Percentiles rank a stretch among this genome's conserved stretches.
phyloP scores from a whole-genome alignment of 495 filamentous ascomycete species.

The Daldinia childiae region DNA sequence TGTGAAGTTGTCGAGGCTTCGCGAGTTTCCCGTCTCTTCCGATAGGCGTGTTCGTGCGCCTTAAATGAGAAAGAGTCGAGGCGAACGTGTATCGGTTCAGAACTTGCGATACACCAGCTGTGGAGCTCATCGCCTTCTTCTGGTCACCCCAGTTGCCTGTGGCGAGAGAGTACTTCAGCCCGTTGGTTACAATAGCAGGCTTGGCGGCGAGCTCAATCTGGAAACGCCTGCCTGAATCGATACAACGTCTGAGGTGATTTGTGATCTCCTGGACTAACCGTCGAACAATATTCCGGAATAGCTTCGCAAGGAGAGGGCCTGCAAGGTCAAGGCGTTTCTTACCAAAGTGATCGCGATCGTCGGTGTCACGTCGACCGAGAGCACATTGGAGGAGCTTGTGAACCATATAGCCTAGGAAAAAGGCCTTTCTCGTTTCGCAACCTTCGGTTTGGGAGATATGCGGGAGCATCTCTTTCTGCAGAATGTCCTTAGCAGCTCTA shows the following conservation, averaged over 20 bases:
- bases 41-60: slow-evolving; percentile 96
- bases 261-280: slow-evolving; percentile 89
- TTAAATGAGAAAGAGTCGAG: slow-evolving; percentile 93
- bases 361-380: slow-evolving; percentile 87
- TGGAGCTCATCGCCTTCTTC: slow-evolving; percentile 93
- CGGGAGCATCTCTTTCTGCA: slow-evolving; percentile 96
- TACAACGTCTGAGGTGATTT: slow-evolving; percentile 87
- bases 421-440: slow-evolving; percentile 96
- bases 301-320: slow-evolving; percentile 88
- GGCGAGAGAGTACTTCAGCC: slow-evolving; percentile 95
- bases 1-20: slow-evolving; percentile 96
- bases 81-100: slow-evolving; percentile 97
- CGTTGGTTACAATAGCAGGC: slow-evolving; percentile 88
- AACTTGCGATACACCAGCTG: slow-evolving; percentile 97
- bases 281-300: slow-evolving; percentile 88
- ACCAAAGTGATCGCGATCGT: slow-evolving; percentile 98
- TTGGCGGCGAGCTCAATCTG: slow-evolving; percentile 90
- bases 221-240: slow-evolving; percentile 88
- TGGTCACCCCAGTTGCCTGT: slow-evolving; percentile 99
- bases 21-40: slow-evolving; percentile 98
- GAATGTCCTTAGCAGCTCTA: slow-evolving; percentile 86
- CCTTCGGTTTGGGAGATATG: slow-evolving; percentile 96
- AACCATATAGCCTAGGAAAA: slow-evolving; percentile 99
- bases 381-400: slow-evolving; percentile 92
- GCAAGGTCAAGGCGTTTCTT: slow-evolving; percentile 98